Conservation (phyloP, 2,329 filamentous ascomycete genomes). For the Amylocarpus encephaloides region DNA sequence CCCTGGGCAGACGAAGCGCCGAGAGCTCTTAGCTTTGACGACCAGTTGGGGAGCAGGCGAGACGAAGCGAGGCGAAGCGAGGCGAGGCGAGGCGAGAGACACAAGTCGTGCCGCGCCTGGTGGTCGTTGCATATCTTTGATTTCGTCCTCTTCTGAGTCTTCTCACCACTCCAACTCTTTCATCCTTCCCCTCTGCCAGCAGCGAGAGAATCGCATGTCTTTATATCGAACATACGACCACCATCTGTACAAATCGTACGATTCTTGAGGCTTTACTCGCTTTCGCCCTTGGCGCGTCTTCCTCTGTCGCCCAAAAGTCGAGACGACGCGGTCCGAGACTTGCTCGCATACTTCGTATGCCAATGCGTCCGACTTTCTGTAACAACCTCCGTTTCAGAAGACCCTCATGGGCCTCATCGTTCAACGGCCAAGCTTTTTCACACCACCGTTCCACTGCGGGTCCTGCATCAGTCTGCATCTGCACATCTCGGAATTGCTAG, state of each 20-base stretch:
- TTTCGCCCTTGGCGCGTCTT: not conserved
- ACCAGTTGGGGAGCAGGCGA: not conserved
- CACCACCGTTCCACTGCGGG: constrained; percentile 12
- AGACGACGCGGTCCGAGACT: constrained; percentile 5
- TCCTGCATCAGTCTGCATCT: constrained; percentile 16
- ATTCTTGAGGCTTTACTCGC: constrained; percentile 8
- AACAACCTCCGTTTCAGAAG: constrained; percentile 23
- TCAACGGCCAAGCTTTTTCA: constrained; percentile 18
- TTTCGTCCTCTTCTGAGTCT: not conserved
- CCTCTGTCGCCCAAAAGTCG: constrained; percentile 7
- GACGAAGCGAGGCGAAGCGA: too few species aligned
- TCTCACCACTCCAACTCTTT: not conserved
- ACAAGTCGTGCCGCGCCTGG: too few species aligned
- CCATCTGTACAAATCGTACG: constrained; percentile 12
- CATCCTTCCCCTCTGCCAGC: not conserved
- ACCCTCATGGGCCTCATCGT: constrained; percentile 4
- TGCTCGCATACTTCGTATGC: constrained; percentile 11
- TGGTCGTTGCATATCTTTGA: too few species aligned
- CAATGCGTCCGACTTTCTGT: constrained; percentile 19
- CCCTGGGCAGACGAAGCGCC: constrained; percentile 17
- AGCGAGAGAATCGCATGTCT: not conserved
- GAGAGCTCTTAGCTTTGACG: constrained; percentile 11
- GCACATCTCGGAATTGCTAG: constrained; percentile 5
- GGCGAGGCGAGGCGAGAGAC: too few species aligned
- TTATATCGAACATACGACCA: not conserved